These are phyloP conservation scores for Spirogloea muscicola DNA, from an alignment of 139 green algal species.

Conservation along the genomic window DNA sequence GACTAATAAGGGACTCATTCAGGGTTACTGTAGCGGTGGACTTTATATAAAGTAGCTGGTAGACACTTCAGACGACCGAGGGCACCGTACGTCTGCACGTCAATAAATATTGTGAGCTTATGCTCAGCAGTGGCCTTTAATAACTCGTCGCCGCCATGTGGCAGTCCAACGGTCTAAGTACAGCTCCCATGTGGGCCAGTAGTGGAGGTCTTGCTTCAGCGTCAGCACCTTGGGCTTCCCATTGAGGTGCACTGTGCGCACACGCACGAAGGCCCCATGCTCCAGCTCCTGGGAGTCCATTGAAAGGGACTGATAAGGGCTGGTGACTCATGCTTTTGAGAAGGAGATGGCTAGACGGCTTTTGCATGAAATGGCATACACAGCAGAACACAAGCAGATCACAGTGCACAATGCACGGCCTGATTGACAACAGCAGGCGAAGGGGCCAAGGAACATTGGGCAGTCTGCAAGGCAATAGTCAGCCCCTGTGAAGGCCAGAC, in stretches of 20 bases:
- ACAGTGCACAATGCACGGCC: no score
- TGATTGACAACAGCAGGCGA: neutral
- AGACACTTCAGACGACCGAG: no score
- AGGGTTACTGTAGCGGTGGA: no score
- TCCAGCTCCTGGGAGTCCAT: slow-evolving; percentile 41
- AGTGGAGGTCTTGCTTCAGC: slow-evolving; percentile 74
- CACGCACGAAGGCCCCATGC: slow-evolving; percentile 68
- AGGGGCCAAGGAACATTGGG: neutral
- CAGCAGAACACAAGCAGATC: no score
- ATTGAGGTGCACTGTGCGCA: slow-evolving; percentile 45
- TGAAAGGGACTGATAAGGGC: neutral
- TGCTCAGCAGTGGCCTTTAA: no score
- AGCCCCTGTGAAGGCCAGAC: neutral
- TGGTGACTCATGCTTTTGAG: neutral
- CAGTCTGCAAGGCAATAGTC: neutral
- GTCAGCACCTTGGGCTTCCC: slow-evolving; percentile 66
- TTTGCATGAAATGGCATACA: neutral
- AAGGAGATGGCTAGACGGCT: neutral
- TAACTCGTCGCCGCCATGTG: slow-evolving; percentile 7
- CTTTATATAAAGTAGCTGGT: no score
- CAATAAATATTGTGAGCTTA: no score
- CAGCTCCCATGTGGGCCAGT: slow-evolving; percentile 73
- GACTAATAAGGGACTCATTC: no score
- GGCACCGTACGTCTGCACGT: no score
- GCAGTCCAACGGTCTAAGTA: neutral